Base-by-base conservation (phyloP, 2,329 filamentous ascomycete genomes). In the Paecilomyces dactylethromorphus region DNA sequence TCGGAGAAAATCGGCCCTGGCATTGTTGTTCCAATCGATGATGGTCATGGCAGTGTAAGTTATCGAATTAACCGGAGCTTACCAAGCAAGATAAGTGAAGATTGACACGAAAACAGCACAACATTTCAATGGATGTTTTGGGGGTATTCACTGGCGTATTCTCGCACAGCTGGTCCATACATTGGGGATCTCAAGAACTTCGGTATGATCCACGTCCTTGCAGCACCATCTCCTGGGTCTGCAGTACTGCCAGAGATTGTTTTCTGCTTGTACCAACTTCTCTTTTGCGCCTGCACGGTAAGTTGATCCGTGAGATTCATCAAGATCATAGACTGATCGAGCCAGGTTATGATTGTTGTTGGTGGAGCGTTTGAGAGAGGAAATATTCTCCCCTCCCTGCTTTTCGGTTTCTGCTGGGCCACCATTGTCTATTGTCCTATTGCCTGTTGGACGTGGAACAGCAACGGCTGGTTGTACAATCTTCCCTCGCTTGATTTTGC, bases 371-470 rank as follows among this genome's bases (percentile, higher is more conserved):
- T 88, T 59, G 83, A 85, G 65, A 78, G 83, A 67, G 85, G 85
- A n/a, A 81, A 84, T 24, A 86, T 88, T 66, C 59, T 87, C 21
- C 84, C 82, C 50, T 86, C 84, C 8, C 79, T 89, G 66, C 76
- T 89, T 26, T 90, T 90, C 76, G 86, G 87, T 66, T 88, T 90
- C 74, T 79, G 87, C 71, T 90, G 87, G 87, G 78, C 84, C 15
- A 89, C 87, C 49, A 79, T 89, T 62, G 86, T 90, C 61, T 90
- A 90, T 75, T 86, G 88, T 66, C 87, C 87, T 21, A 83, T 91
- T 61, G 88, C 88, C 53, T 89, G 88, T 75, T 90, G 88, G 83
- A 90, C 88, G 53, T 91, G 88, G 89, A 91, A 90, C 73, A 76
- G 80, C 56, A 86, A 85, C 62, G 88, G 88, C 53, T 91, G 88